Percentiles rank a stretch among this genome's conserved stretches.
Evolutionary conservation across 257 asterid genomes (phyloP).

Genomic region (Datura wrightii): DNA sequence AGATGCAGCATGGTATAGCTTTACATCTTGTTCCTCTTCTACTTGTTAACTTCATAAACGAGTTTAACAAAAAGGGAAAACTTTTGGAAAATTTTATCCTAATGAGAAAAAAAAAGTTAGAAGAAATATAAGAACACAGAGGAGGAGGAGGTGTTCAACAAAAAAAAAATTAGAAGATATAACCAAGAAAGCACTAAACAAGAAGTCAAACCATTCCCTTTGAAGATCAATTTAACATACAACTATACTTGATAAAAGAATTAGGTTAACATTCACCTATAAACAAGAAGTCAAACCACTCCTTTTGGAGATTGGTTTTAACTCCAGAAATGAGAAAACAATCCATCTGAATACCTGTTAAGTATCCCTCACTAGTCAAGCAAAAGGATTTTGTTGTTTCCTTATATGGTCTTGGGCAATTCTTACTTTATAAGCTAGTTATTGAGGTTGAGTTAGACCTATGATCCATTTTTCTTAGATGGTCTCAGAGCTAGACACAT

Average conservation of each 20-base stretch:
- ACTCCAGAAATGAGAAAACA: not conserved
- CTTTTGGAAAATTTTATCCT: not conserved
- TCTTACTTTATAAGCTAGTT: not conserved
- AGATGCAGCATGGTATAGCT: not conserved
- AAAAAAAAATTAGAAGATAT: not conserved
- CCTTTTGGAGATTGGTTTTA: not conserved
- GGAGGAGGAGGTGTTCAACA: not conserved
- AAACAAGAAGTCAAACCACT: not conserved
- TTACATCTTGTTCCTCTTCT: not conserved
- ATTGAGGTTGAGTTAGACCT: constrained; percentile 7
- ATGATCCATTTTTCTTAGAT: not conserved
- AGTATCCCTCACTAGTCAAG: not conserved
- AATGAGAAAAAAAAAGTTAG: not conserved
- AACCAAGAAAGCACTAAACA: not conserved
- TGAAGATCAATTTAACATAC: not conserved
- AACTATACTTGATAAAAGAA: not conserved
- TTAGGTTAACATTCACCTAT: not conserved
- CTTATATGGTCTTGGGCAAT: not conserved
- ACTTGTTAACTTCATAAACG: not conserved
- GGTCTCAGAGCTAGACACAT: not conserved
- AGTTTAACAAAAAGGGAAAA: not conserved
- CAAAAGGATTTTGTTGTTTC: too few relatives aligned
- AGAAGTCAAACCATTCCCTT: not conserved
- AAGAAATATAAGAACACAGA: not conserved
- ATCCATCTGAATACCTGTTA: not conserved